Conservation (phyloP, 2,329 filamentous ascomycete genomes). For the Nannizzia gypsea region DNA sequence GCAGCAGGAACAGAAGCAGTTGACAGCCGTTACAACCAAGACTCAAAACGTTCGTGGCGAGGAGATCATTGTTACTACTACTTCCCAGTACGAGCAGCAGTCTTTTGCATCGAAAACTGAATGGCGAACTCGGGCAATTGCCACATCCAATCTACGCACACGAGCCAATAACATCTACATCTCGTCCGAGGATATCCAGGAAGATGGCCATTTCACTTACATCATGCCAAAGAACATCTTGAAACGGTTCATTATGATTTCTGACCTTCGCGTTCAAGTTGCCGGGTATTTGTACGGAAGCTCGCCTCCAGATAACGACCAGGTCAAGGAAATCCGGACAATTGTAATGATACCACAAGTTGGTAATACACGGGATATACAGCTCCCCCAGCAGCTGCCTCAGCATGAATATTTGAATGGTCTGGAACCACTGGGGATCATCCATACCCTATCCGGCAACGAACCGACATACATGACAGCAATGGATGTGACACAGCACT, state of each 20-base stretch:
- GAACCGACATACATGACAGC: conserved; percentile 95
- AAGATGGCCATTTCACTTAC: conserved; percentile 81
- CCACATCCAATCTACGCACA: conserved; percentile 86
- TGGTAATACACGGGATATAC: conserved; percentile 80
- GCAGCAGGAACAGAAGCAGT: conserved; percentile 88
- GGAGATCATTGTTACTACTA: conserved; percentile 96
- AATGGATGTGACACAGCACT: conserved; percentile 85
- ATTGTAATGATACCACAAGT: conserved; percentile 98
- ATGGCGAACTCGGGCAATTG: conserved; percentile 93
- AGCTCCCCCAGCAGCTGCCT: conserved; percentile 78
- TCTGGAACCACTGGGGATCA: conserved; percentile 84
- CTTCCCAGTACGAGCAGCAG: conserved; percentile 93
- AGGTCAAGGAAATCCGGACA: conserved; percentile 91
- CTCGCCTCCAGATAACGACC: conserved; percentile 85
- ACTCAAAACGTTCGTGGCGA: conserved; percentile 95
- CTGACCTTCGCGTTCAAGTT: conserved; percentile 90
- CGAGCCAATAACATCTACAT: conserved; percentile 98
- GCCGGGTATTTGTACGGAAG: conserved; percentile 90
- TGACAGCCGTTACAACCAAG: conserved; percentile 95
- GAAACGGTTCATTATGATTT: conserved; percentile 95
- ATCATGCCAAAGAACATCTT: conserved; percentile 99
- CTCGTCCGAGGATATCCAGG: conserved; percentile 82
- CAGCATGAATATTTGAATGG: conserved; percentile 80
- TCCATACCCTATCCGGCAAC: conserved; percentile 90
- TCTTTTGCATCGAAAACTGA: conserved; percentile 98